phyloP scores from a whole-genome alignment of 2,329 filamentous ascomycete genomes.

The Pseudogymnoascus sp. region DNA sequence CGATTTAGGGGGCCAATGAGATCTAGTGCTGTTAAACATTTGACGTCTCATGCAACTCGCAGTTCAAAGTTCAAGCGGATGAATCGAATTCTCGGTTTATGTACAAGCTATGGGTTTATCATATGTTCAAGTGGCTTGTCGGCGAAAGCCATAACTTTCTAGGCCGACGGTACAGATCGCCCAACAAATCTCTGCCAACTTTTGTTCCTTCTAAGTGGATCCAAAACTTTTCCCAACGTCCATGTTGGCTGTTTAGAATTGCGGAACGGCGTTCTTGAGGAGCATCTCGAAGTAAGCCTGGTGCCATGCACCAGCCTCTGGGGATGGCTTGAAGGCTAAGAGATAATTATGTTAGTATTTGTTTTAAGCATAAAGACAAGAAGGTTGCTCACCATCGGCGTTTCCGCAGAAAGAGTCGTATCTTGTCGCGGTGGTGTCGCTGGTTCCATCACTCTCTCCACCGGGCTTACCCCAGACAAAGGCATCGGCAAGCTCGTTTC shows the following conservation, averaged over 20 bases:
- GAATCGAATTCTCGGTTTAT: constrained; percentile 8
- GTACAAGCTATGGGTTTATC: constrained; percentile 10
- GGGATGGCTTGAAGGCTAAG: constrained; percentile 33
- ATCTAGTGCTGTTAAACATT: not conserved
- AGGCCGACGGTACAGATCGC: not conserved
- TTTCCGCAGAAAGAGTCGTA: constrained; percentile 45
- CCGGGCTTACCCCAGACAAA: constrained; percentile 32
- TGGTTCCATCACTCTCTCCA: constrained; percentile 26
- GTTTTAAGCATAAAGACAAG: constrained; percentile 32
- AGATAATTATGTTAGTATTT: not conserved
- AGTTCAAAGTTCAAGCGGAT: not conserved
- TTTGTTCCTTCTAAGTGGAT: constrained; percentile 9
- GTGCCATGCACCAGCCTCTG: constrained; percentile 38
- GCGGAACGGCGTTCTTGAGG: constrained; percentile 32
- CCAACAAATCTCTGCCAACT: constrained; percentile 8
- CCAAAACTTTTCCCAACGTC: constrained; percentile 1
- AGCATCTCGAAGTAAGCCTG: constrained; percentile 40
- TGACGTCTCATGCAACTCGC: not conserved
- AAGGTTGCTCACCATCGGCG: constrained; percentile 46
- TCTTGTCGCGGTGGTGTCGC: constrained; percentile 31
- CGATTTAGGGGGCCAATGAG: not conserved
- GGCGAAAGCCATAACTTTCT: not conserved
- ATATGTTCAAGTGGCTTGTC: constrained; percentile 5
- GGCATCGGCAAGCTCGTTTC: constrained; percentile 25
- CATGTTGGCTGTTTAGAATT: constrained; percentile 16